phyloP scores from a whole-genome alignment of 352 stramenopile genomes.

The Lagenidium sp. region DNA sequence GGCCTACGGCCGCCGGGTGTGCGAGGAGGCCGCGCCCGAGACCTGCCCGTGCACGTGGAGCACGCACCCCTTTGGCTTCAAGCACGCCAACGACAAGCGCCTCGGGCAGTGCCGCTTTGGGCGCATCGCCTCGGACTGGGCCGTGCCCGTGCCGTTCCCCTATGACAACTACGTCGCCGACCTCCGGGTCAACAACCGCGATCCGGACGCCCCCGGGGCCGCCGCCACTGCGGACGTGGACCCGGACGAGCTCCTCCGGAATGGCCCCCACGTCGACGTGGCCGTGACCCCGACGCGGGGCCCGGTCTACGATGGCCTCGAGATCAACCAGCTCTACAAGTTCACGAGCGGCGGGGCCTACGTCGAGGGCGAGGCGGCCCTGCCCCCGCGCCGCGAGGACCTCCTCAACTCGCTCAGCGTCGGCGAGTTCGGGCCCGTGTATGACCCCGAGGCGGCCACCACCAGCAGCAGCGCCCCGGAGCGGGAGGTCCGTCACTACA shows the following conservation, averaged over 20 bases:
- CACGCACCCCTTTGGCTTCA: background rate
- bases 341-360: background rate
- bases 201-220: background rate
- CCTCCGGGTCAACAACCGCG: conserved; percentile 19
- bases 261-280: conserved; percentile 6
- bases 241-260: conserved; percentile 1
- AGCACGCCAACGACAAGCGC: background rate
- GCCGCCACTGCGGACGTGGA: conserved; percentile 4
- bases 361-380: background rate
- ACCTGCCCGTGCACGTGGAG: background rate
- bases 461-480: background rate
- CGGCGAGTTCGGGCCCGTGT: too few relatives aligned
- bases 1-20: background rate
- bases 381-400: background rate
- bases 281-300: background rate
- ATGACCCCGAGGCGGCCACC: background rate
- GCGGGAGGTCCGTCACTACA: too few relatives aligned
- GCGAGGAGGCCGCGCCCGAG: background rate
- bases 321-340: background rate
- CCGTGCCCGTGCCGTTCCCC: conserved; percentile 36
- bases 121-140: conserved; percentile 18
- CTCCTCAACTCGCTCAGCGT: background rate
- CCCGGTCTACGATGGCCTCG: background rate
- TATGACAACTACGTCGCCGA: conserved; percentile 46
- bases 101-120: conserved; percentile 16